Conservation (phyloP, 352 stramenopile species). For the Globisporangium cylindrosporum region DNA sequence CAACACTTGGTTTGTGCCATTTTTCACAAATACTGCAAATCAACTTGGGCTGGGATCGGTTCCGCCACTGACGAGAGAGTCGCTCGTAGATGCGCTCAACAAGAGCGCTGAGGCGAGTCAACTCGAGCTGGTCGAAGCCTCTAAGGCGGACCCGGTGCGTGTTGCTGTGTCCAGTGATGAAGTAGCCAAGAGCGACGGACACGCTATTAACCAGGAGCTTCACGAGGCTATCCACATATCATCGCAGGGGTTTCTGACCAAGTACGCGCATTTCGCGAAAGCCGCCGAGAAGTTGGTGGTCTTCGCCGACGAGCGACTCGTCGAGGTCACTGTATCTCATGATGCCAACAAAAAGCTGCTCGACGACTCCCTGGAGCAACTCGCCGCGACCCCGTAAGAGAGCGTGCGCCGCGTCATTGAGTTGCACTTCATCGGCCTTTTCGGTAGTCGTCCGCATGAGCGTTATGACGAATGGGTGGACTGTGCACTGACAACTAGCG, state of each 20-base stretch:
- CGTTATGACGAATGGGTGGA: conserved; percentile 74
- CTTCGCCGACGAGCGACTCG: not conserved
- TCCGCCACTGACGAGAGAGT: not conserved
- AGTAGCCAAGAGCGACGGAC: not conserved
- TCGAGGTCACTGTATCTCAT: not conserved
- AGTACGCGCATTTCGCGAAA: not conserved
- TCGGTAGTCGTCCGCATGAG: conserved; percentile 60
- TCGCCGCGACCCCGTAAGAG: conserved; percentile 25
- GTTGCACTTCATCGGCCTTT: conserved; percentile 63
- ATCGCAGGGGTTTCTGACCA: not conserved
- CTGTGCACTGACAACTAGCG: conserved; percentile 23
- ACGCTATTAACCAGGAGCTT: not conserved
- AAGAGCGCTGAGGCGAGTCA: not conserved
- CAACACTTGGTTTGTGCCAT: not conserved
- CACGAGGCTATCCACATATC: not conserved
- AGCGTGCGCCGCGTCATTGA: conserved; percentile 32
- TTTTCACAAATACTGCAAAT: not conserved
- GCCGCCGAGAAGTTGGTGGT: not conserved
- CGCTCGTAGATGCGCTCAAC: not conserved
- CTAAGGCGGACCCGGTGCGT: not conserved
- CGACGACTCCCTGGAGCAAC: conserved; percentile 21
- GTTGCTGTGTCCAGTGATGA: not conserved
- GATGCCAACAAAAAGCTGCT: not conserved
- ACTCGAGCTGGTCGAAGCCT: not conserved
- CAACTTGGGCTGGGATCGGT: not conserved